These are phyloP conservation scores for Ambrosia hybrid DNA, from an alignment of 140 eudicot species.

Conservation along the genomic window DNA sequence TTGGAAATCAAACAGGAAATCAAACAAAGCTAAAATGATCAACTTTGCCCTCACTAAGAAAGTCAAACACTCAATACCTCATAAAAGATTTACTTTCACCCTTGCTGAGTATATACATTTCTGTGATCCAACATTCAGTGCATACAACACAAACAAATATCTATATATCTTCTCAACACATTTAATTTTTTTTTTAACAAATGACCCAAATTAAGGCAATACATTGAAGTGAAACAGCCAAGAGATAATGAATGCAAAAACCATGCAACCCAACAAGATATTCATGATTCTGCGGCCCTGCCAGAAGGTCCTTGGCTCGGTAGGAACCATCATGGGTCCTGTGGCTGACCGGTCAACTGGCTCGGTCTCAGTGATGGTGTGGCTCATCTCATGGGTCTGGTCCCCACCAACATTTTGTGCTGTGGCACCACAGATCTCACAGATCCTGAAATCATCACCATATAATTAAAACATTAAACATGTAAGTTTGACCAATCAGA, in stretches of 20 bases:
- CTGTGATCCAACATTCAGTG: constrained; percentile 8
- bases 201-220: constrained; percentile 28
- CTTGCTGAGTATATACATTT: constrained; percentile 27
- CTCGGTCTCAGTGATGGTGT: constrained; percentile 20
- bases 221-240: constrained; percentile 77
- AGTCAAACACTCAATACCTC: not conserved
- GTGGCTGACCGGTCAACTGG: constrained; percentile 28
- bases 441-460: constrained; percentile 41
- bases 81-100: not conserved
- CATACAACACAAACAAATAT: constrained; percentile 14
- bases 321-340: constrained; percentile 27
- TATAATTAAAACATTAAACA: not conserved
- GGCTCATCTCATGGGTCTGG: constrained; percentile 37
- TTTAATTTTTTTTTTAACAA: constrained; percentile 2
- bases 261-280: constrained; percentile 59
- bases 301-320: constrained; percentile 46
- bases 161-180: constrained; percentile 1
- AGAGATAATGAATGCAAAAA: constrained; percentile 60
- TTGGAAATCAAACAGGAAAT: too few species aligned
- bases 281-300: constrained; percentile 63
- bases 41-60: not conserved
- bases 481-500: not conserved
- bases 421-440: constrained; percentile 65
- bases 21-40: too few species aligned
- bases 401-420: constrained; percentile 53